Base-by-base conservation (phyloP, 495 filamentous ascomycete genomes). In the Alectoria sarmentosa region DNA sequence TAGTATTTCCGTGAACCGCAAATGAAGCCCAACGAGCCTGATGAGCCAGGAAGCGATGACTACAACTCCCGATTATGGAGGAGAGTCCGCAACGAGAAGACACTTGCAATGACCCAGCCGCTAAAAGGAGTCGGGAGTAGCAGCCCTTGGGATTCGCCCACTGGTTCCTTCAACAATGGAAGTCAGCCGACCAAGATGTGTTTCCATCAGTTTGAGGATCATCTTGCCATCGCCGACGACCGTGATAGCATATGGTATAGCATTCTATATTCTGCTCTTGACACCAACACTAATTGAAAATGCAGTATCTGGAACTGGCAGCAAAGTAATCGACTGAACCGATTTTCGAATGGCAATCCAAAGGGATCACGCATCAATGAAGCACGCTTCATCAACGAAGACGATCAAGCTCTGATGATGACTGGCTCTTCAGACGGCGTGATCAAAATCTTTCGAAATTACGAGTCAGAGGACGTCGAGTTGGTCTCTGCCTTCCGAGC, bases 1-100 rank as follows among this genome's bases (percentile, higher is more conserved):
- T 69, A 86, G 78, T 98, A 99, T 73, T 99, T 97, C 83, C 90
- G 94, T 52, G 92, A 99, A 75, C 95, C 95, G 49, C 94, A 99
- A 75, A 99, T 99, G 94, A 94, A 93, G 71, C 87, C 90, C 19
- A 90, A 88, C 60, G 94, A 99, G 69, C 89, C 92, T 34, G 94
- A 99, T 66, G 94, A 99, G 74, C 94, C 94, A 28, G 94, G 94
- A 17, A 96, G 90, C 67, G 86, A 90, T n/a, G 92, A 98, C 70
- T 98, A 99, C 75, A 99, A 99, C 73, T 84, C 91, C 68, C 86
- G 94, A 26, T 79, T 99, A 6, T 99, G 95, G 95, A 82, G 94
- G 59, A 83, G 94, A 62, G 87, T 90, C 57, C 88, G 94, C 48
- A 99, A 99, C 68, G 94, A 99, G 72, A 86, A 83, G 58, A 96